These are phyloP conservation scores for Violaceomyces palustris DNA, from an alignment of 1,284 basidiomycete genomes.

Conservation along the genomic window DNA sequence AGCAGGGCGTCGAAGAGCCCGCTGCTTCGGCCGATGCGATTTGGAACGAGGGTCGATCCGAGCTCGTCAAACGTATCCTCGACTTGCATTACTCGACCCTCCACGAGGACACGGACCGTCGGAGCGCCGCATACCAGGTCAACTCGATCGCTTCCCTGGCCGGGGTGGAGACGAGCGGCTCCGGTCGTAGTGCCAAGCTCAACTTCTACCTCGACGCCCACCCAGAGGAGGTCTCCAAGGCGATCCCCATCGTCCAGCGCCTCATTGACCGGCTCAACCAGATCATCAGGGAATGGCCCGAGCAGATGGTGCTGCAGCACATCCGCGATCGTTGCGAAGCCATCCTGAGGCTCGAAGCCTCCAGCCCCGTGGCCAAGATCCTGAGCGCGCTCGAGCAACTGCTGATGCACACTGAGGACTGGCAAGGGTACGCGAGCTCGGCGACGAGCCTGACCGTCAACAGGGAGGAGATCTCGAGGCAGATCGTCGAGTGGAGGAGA, in stretches of 20 bases:
- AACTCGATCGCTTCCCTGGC: slow-evolving; percentile 2
- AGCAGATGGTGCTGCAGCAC: slow-evolving; percentile 91
- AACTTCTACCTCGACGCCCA: slow-evolving; percentile 49
- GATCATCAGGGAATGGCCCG: slow-evolving; percentile 81
- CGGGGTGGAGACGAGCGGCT: not conserved
- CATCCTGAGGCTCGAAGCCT: slow-evolving; percentile 64
- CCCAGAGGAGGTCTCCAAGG: slow-evolving; percentile 27
- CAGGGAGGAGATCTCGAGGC: slow-evolving; percentile 64
- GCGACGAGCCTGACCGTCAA: slow-evolving; percentile 72
- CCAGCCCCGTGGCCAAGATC: slow-evolving; percentile 74
- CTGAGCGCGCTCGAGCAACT: slow-evolving; percentile 81
- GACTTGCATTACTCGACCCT: slow-evolving; percentile 17
- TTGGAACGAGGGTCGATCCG: too few relatives aligned
- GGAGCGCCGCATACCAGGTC: slow-evolving; percentile 37
- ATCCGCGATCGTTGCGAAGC: slow-evolving; percentile 70
- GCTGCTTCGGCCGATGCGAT: not conserved
- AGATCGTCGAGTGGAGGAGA: slow-evolving; percentile 86
- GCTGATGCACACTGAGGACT: slow-evolving; percentile 83
- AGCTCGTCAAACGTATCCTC: slow-evolving; percentile 15
- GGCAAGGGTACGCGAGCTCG: slow-evolving; percentile 88
- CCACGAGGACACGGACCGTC: slow-evolving; percentile 26
- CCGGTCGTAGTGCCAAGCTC: too few relatives aligned
- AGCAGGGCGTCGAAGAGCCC: not conserved
- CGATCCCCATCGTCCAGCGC: slow-evolving; percentile 27
- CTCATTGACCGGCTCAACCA: slow-evolving; percentile 22